Evolutionary conservation across 805 yeast genomes (phyloP), one percentile per base, ranked within the genome.

Genomic region (Starmerella roubikii): DNA sequence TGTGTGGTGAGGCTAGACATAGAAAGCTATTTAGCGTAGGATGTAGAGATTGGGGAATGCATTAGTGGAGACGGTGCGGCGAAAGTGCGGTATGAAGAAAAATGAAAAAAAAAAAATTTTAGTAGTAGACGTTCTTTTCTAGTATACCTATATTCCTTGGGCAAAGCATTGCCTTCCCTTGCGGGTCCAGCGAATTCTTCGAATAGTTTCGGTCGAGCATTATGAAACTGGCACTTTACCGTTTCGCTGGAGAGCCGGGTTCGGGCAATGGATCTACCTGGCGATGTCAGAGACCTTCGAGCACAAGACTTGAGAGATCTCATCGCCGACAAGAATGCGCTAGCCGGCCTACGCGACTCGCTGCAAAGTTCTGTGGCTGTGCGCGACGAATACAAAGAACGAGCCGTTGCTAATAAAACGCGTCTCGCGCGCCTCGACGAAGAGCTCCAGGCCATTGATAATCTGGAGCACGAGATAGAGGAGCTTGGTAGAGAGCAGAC

Each of bases 401-500:
- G 56, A 4, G 62, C 61, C 11, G 20, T 32, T 0, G 49, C 53
- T 12, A 58, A 51, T 30, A 29, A 58, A 9, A 36, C 37, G 2
- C 35, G 42, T 11, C 47, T 66, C 1, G 48, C 49, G 17, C 39
- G 40, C 1, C 52, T 61, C n/a, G 40, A 59, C 9, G 47, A 50
- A 6, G 35, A 51, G 26, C 49, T 59, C 10, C 42, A 50, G 3
- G 46, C 50, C 2, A 35, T 63, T 28, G 59, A 60, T 1, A 22
- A 38, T 13, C 22, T 38, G 12, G 32, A 35, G 2, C 3, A 20
- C 1, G 31, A 32, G 11, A 23, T 41, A 4, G 13, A 38, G 3
- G 30, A 28, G 18, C 59, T 61, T 30, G 16, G 34, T 20, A 10
- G 4, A 25, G 19, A 30, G 24, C 18, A 31, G 22, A 30, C n/a